Percentiles rank a stretch among this genome's conserved stretches.
These are phyloP conservation scores for Liriodendron chinense DNA, from an alignment of 164 flowering plant species.

Conservation along the genomic window DNA sequence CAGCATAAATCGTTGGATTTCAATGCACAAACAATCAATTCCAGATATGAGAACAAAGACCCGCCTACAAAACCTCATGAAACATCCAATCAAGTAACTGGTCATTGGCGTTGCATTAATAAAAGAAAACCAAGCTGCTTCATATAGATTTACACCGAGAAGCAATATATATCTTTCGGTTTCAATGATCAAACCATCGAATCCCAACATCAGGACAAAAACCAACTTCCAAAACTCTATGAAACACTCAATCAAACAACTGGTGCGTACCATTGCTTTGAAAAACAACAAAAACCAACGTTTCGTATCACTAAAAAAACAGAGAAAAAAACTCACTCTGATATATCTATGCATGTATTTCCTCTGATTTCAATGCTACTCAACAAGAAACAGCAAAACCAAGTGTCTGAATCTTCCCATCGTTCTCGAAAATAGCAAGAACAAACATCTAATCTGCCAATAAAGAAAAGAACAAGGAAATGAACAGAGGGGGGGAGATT, in stretches of 20 bases:
- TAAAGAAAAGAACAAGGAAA: background rate
- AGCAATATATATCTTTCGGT: background rate
- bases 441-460: background rate
- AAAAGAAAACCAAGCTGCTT: background rate
- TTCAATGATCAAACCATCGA: background rate
- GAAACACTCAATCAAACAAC: background rate
- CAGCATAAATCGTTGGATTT: background rate
- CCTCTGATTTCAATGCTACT: background rate
- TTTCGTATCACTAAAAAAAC: too few species aligned
- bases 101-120: background rate
- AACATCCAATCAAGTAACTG: background rate
- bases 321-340: too few species aligned
- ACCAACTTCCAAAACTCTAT: background rate
- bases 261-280: background rate
- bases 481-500: background rate
- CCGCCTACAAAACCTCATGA: background rate
- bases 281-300: too few species aligned
- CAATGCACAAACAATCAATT: background rate
- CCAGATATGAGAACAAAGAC: background rate
- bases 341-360: background rate
- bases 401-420: background rate
- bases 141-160: background rate
- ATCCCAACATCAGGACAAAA: background rate
- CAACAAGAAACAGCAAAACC: background rate
- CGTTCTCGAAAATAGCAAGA: background rate